Conservation (phyloP, 1,284 basidiomycete species). For the Neolentinus lepideus region DNA sequence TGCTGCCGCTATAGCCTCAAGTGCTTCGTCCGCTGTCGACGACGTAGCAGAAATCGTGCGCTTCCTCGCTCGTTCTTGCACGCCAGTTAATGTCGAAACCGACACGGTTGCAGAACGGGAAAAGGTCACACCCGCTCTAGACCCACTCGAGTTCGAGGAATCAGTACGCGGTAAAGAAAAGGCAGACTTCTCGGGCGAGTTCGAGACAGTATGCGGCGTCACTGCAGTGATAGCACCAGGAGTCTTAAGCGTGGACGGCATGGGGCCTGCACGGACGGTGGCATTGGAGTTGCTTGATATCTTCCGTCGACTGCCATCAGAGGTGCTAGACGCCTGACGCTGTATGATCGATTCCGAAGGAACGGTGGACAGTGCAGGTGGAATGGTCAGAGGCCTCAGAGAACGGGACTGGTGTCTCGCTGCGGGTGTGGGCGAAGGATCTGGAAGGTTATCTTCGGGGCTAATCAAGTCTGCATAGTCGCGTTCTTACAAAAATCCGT, state of each 20-base stretch:
- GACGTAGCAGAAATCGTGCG: conserved; percentile 29
- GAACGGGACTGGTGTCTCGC: conserved; percentile 32
- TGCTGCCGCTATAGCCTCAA: conserved; percentile 6
- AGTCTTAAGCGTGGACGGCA: conserved; percentile 39
- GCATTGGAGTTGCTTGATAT: conserved; percentile 39
- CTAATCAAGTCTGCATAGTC: conserved; percentile 19
- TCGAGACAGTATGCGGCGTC: conserved; percentile 56
- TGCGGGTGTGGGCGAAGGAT: conserved; percentile 60
- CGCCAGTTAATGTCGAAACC: conserved; percentile 43
- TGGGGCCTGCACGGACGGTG: conserved; percentile 42
- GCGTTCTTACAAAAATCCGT: conserved; percentile 11
- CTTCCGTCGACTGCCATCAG: conserved; percentile 33
- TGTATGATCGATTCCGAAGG: conserved; percentile 47
- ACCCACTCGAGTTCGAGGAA: conserved; percentile 31
- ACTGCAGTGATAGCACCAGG: conserved; percentile 61
- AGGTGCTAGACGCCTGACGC: conserved; percentile 19
- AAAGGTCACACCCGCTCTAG: conserved; percentile 40
- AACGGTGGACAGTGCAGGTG: conserved; percentile 50
- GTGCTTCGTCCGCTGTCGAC: conserved; percentile 20
- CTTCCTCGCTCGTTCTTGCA: conserved; percentile 41
- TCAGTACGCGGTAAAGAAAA: conserved; percentile 37
- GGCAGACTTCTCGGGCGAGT: conserved; percentile 28
- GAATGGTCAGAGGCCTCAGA: conserved; percentile 41
- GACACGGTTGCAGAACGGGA: conserved; percentile 50
- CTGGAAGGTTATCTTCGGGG: conserved; percentile 41